phyloP scores from a whole-genome alignment of 148 eudicot genomes.

The Rhododendron griersonianum region DNA sequence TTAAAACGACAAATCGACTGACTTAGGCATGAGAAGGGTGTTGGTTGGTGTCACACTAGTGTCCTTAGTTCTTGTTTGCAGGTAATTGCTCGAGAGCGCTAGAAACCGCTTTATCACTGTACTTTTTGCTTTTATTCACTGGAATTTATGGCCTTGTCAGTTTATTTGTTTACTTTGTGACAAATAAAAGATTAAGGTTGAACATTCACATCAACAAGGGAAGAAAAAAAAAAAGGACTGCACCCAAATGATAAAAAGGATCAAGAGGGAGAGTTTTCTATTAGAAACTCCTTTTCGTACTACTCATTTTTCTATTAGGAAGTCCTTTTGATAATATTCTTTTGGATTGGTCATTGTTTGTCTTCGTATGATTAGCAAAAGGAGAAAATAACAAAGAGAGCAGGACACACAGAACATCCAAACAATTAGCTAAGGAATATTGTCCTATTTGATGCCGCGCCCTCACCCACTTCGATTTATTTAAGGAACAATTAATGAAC shows the following conservation, averaged over 20 bases:
- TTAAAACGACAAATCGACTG: too few species aligned
- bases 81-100: too few species aligned
- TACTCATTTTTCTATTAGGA: background rate
- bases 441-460: background rate
- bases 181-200: background rate
- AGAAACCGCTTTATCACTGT: too few species aligned
- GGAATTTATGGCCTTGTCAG: too few species aligned
- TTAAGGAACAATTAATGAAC: background rate
- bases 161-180: too few species aligned
- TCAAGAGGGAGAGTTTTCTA: background rate
- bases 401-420: background rate
- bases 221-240: background rate
- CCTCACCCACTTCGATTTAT: constrained; percentile 12
- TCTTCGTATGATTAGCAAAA: background rate
- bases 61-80: too few species aligned
- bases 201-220: background rate
- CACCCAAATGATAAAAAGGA: background rate
- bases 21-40: too few species aligned
- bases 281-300: background rate
- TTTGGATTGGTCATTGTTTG: constrained; percentile 5
- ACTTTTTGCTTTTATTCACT: too few species aligned
- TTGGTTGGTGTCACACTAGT: too few species aligned
- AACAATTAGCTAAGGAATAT: background rate
- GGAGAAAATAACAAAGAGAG: background rate
- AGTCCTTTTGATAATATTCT: background rate